Base-by-base conservation (phyloP, 2,329 filamentous ascomycete species). In the Biscogniauxia marginata region DNA sequence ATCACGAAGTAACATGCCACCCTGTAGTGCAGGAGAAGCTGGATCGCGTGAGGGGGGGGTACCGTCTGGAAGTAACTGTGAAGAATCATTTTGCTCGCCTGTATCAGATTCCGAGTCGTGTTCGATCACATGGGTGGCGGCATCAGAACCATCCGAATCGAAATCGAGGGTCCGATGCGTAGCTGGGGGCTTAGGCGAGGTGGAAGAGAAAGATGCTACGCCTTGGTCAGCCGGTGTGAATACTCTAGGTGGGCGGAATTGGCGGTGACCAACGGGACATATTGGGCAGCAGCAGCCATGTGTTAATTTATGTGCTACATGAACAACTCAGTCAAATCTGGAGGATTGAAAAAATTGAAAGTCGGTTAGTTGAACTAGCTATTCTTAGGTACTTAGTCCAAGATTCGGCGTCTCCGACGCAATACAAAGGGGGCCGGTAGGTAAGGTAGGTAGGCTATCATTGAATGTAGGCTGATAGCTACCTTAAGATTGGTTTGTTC, bases 1-100 rank as follows among this genome's bases (percentile, higher is more conserved):
- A 67, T 88, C 85, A 59, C 85, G 78, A 20, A 78, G 77, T 8
- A 88, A 76, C 79, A 87, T 84, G 53, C 84, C 84, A 24, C 83
- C 80, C 46, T 65, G 66, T 13, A 68, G 61, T 49, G 63, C 53
- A n/a, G 56, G 58, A 21, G 69, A 67, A 46, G 67, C 61, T 34
- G 67, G 67, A 45, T 68, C 68, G 54, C 70, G 66, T 39, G 65
- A 66, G 23, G 69, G 66, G n/a, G 61, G 47, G 20, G 60, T 51
- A 13, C 56, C 49, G n/a, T 63, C 57, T 55, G 69, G 63, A 19
- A 20, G 49, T n/a, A 39, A 51, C 19, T 48, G 53, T 4, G 44
- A 56, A 8, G 47, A 16, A 21, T 50, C 34, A 39, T 49, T 46
- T 9, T 60, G 53, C 20, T 63, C 57, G 23, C 58, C 66, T 22